Conservation (phyloP, 2,329 filamentous ascomycete species). For the Thermoascus crustaceus region DNA sequence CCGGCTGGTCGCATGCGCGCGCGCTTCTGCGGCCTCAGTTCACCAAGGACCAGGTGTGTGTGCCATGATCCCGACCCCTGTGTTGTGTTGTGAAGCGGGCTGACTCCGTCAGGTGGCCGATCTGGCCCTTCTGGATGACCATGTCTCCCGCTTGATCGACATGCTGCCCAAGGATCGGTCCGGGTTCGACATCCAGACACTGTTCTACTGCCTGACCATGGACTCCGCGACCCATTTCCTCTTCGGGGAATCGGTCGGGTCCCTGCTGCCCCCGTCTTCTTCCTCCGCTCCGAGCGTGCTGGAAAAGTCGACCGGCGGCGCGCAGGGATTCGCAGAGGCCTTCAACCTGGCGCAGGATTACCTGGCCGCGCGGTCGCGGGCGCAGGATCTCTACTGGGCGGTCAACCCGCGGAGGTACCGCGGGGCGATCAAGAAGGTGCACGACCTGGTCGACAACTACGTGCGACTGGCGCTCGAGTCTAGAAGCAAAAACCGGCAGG, state of each 20-base stretch:
- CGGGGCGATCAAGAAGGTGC: conserved; percentile 33
- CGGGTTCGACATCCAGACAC: conserved; percentile 60
- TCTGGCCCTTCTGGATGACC: conserved; percentile 69
- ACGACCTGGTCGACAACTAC: conserved; percentile 43
- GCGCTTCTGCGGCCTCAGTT: conserved; percentile 80
- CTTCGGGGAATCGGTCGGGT: conserved; percentile 65
- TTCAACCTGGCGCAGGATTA: conserved; percentile 29
- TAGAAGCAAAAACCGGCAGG: conserved; percentile 19
- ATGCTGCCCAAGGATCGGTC: conserved; percentile 44
- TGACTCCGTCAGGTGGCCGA: conserved; percentile 40
- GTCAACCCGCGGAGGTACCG: conserved; percentile 33
- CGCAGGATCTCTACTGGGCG: conserved; percentile 30
- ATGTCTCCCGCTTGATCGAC: conserved; percentile 62
- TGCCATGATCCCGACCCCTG: no score
- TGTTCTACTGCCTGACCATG: conserved; percentile 74
- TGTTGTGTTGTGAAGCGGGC: neutral
- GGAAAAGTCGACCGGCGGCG: conserved; percentile 28
- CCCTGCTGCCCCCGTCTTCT: conserved; percentile 30
- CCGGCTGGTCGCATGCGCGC: conserved; percentile 68
- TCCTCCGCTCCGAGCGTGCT: conserved; percentile 42
- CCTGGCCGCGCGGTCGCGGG: conserved; percentile 20
- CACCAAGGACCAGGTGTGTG: conserved; percentile 67
- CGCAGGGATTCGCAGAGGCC: conserved; percentile 27
- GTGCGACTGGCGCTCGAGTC: conserved; percentile 37
- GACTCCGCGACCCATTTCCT: conserved; percentile 84